A percentile compares a stretch with the other conserved stretches of the same genome.
Conservation (phyloP, 1,284 basidiomycete genomes). For the Acaromyces ingoldii region DNA sequence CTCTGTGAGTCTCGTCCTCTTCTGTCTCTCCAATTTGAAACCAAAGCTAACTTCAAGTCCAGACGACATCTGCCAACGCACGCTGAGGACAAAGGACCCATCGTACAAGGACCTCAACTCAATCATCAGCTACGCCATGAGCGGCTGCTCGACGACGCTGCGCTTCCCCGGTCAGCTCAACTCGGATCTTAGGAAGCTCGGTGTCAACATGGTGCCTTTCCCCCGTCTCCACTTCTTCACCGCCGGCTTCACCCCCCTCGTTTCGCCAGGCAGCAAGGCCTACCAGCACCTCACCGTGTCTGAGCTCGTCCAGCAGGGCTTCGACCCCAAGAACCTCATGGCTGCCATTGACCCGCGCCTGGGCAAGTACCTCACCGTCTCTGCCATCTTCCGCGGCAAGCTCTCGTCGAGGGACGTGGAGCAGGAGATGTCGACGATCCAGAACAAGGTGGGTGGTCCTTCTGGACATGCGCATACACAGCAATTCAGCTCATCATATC, state of each 20-base stretch:
- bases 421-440: slow-evolving; percentile 48
- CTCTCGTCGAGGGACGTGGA: slow-evolving; percentile 54
- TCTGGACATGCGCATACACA: neutral
- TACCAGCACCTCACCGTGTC: slow-evolving; percentile 56
- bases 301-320: slow-evolving; percentile 44
- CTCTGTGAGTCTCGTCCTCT: slow-evolving; percentile 56
- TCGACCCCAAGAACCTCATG: slow-evolving; percentile 50
- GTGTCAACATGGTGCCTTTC: slow-evolving; percentile 69
- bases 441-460: slow-evolving; percentile 25
- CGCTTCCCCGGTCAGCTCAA: slow-evolving; percentile 93
- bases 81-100: slow-evolving; percentile 64
- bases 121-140: slow-evolving; percentile 79
- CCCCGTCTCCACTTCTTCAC: slow-evolving; percentile 53
- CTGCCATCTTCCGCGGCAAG: slow-evolving; percentile 50
- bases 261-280: slow-evolving; percentile 52
- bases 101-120: slow-evolving; percentile 41
- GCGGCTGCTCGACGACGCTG: slow-evolving; percentile 79
- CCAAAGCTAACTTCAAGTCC: neutral
- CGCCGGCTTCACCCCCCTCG: slow-evolving; percentile 51
- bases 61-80: slow-evolving; percentile 74
- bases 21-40: slow-evolving; percentile 13
- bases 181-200: slow-evolving; percentile 87
- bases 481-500: too few relatives aligned
- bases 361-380: slow-evolving; percentile 57
- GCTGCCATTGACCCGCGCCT: slow-evolving; percentile 74